A percentile compares a stretch with the other conserved stretches of the same genome.
Evolutionary conservation across 1,139 yeast genomes (phyloP).

Genomic region (Arxiozyma telluris): DNA sequence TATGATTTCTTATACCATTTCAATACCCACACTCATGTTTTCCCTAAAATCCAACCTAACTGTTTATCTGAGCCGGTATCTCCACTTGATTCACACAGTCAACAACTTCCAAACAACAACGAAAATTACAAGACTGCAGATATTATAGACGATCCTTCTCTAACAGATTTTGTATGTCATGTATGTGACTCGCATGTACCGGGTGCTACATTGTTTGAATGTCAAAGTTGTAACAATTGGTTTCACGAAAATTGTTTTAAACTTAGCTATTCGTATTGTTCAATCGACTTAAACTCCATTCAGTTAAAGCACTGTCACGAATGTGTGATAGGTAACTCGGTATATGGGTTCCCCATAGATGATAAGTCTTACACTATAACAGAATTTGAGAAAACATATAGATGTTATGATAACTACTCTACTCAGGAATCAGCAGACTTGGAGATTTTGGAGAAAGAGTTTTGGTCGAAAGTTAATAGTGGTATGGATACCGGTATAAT

Average conservation of each 20-base stretch:
- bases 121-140: background rate
- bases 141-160: background rate
- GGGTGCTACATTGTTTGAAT: background rate
- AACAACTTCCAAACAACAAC: constrained; percentile 28
- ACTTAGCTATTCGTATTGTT: background rate
- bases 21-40: constrained; percentile 14
- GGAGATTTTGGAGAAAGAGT: constrained; percentile 42
- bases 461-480: constrained; percentile 48
- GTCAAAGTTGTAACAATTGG: constrained; percentile 2
- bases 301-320: constrained; percentile 44
- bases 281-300: constrained; percentile 14
- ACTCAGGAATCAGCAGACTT: constrained; percentile 20
- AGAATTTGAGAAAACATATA: constrained; percentile 46
- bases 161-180: background rate
- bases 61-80: constrained; percentile 23
- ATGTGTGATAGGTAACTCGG: constrained; percentile 80
- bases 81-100: constrained; percentile 8
- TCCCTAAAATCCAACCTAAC: constrained; percentile 17
- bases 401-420: constrained; percentile 1
- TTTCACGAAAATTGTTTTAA: background rate
- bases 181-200: background rate
- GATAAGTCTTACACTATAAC: constrained; percentile 46
- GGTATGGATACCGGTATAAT: constrained; percentile 44
- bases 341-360: constrained; percentile 80
- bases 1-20: constrained; percentile 27